These are phyloP conservation scores for Mastigamoeba balamuthi DNA, from an alignment of 78 protist species.

Conservation along the genomic window DNA sequence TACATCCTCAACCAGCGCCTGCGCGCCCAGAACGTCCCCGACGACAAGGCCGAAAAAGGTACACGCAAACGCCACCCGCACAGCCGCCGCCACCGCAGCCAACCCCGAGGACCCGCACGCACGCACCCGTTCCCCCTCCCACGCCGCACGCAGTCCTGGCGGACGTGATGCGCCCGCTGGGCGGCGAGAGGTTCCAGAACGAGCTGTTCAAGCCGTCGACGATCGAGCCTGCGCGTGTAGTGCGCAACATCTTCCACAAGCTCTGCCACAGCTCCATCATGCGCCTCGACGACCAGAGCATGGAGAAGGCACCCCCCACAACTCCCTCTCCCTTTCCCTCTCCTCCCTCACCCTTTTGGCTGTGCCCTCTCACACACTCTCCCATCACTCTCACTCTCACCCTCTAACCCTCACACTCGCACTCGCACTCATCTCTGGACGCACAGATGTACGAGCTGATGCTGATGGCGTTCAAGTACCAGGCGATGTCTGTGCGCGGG, in stretches of 20 bases:
- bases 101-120: background rate
- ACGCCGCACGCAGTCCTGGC: background rate
- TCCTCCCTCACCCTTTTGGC: background rate
- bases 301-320: conserved; percentile 22
- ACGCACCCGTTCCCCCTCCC: background rate
- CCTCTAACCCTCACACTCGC: too few relatives aligned
- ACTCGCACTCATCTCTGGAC: too few relatives aligned
- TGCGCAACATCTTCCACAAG: conserved; percentile 25
- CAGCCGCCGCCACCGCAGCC: background rate
- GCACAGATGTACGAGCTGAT: conserved; percentile 45
- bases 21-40: conserved; percentile 17
- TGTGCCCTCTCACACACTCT: too few relatives aligned
- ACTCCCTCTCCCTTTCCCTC: background rate
- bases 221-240: background rate
- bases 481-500: background rate
- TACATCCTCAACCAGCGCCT: conserved; percentile 56
- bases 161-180: conserved; percentile 25
- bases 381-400: too few relatives aligned
- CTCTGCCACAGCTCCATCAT: conserved; percentile 54
- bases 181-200: conserved; percentile 4
- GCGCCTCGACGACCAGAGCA: conserved; percentile 20
- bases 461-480: conserved; percentile 54
- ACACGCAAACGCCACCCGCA: too few relatives aligned
- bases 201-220: conserved; percentile 34
- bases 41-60: background rate